phyloP scores from a whole-genome alignment of 169 alveolate species.

The Blepharisma undulans region DNA sequence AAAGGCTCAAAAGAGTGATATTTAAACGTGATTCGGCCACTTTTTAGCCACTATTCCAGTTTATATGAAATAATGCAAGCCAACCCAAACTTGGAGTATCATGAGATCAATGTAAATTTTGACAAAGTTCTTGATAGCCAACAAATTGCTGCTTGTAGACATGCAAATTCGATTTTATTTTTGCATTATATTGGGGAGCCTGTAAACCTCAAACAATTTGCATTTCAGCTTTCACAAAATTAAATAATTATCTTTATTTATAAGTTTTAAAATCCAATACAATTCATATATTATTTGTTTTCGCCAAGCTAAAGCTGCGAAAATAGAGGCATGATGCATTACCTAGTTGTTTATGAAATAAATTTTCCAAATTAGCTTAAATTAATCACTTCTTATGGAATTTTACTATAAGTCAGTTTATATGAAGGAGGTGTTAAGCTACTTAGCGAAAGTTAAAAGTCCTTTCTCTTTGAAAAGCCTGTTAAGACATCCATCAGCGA shows the following conservation, averaged over 20 bases:
- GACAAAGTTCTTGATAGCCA: background rate
- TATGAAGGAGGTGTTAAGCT: background rate
- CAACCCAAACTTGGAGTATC: background rate
- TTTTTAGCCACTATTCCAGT: conserved; percentile 16
- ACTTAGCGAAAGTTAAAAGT: conserved; percentile 81
- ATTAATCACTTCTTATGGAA: background rate
- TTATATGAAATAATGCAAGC: background rate
- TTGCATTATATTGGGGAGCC: background rate
- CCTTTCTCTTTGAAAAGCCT: conserved; percentile 90
- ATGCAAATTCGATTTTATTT: background rate
- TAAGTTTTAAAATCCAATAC: background rate
- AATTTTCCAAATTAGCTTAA: background rate
- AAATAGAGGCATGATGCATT: no score
- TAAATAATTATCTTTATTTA: background rate
- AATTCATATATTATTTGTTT: background rate
- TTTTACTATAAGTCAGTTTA: background rate
- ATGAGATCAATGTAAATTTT: background rate
- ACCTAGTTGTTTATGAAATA: background rate
- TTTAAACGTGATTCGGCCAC: background rate
- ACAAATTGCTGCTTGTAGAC: background rate
- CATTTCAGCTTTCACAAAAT: background rate
- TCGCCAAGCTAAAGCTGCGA: no score
- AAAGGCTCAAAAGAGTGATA: background rate
- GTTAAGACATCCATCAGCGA: conserved; percentile 93
- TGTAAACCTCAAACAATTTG: background rate